phyloP scores from a whole-genome alignment of 805 yeast genomes.

The Metschnikowia colocasiae region DNA sequence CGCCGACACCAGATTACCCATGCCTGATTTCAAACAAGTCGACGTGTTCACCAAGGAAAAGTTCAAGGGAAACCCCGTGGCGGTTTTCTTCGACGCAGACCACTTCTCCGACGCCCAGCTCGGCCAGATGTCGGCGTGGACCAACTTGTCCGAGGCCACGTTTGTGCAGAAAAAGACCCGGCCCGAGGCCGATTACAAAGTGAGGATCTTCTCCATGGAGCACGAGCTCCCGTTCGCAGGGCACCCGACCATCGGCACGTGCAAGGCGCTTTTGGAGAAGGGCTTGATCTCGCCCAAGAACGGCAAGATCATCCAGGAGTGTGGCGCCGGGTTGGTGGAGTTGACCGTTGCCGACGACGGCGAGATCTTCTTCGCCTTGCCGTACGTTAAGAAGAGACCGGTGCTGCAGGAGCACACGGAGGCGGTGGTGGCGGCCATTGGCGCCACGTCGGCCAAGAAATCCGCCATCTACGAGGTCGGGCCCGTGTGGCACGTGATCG shows the following conservation, averaged over 20 bases:
- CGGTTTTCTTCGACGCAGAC: conserved; percentile 45
- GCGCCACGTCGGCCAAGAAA: conserved; percentile 12
- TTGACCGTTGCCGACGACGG: conserved; percentile 22
- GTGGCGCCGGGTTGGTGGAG: conserved; percentile 42
- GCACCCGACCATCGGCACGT: conserved; percentile 58
- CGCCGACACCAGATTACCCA: background rate
- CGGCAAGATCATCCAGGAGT: conserved; percentile 39
- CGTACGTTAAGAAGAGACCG: conserved; percentile 14
- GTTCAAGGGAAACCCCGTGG: conserved; percentile 54
- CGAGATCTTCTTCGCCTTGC: conserved; percentile 28
- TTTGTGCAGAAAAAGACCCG: conserved; percentile 43
- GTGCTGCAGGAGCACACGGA: conserved; percentile 10
- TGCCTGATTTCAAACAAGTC: conserved; percentile 30
- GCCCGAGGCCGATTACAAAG: conserved; percentile 41
- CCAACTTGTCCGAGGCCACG: conserved; percentile 57
- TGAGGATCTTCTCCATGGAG: conserved; percentile 48
- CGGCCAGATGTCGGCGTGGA: conserved; percentile 53
- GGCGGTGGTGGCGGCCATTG: conserved; percentile 9
- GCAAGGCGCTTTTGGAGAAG: conserved; percentile 43
- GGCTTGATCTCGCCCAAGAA: conserved; percentile 25
- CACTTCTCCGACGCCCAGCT: conserved; percentile 37
- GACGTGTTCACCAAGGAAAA: conserved; percentile 41
- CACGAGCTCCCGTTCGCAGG: conserved; percentile 60
- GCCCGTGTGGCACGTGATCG: conserved; percentile 43
- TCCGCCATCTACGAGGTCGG: conserved; percentile 41